phyloP scores from a whole-genome alignment of 164 flowering plant species.

The Kalanchoe fedtschenkoi region DNA sequence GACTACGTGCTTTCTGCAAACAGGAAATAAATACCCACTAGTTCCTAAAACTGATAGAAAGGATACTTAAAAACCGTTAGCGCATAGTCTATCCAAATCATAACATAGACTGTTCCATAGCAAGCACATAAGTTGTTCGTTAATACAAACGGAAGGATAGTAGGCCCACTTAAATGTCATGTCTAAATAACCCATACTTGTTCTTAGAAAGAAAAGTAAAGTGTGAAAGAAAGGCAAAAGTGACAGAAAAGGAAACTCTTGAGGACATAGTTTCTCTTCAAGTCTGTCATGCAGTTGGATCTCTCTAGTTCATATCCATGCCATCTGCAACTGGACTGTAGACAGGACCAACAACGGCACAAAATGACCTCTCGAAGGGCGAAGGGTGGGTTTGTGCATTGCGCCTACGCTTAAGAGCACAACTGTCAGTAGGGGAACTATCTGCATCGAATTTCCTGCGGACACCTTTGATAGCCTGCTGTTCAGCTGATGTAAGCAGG shows the following conservation, averaged over 20 bases:
- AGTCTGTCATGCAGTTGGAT: conserved; percentile 5
- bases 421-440: conserved; percentile 46
- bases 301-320: conserved; percentile 75
- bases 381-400: conserved; percentile 70
- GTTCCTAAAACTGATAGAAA: too few relatives aligned
- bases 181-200: too few relatives aligned
- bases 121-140: too few relatives aligned
- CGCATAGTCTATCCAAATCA: too few relatives aligned
- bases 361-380: conserved; percentile 88
- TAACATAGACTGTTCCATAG: too few relatives aligned
- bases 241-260: neutral
- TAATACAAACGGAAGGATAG: too few relatives aligned
- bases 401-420: conserved; percentile 82
- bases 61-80: too few relatives aligned
- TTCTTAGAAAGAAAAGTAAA: neutral
- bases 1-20: too few relatives aligned
- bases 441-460: conserved; percentile 87
- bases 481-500: conserved; percentile 69
- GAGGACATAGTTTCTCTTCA: conserved; percentile 7
- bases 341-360: conserved; percentile 70
- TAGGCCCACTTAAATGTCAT: too few relatives aligned
- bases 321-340: conserved; percentile 94
- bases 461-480: conserved; percentile 81
- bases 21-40: too few relatives aligned
- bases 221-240: neutral